phyloP scores from a whole-genome alignment of 2,329 filamentous ascomycete genomes.

The Cladobotryum mycophilum region DNA sequence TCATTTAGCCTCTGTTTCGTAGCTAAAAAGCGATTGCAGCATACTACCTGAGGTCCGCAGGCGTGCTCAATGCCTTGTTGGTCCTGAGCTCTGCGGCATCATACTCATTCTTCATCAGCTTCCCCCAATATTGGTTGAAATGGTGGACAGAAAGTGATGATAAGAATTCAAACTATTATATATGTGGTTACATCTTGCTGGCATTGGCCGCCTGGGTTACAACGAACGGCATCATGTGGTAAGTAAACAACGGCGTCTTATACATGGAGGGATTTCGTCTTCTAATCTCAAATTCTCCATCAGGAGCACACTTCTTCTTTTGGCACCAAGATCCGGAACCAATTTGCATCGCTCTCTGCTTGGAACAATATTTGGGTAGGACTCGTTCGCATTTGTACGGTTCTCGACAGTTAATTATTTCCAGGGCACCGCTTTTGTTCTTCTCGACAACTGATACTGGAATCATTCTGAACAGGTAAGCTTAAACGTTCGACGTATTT shows the following conservation, averaged over 20 bases:
- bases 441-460: slow-evolving; percentile 35
- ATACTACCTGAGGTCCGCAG: slow-evolving; percentile 27
- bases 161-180: slow-evolving; percentile 23
- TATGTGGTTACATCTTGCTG: slow-evolving; percentile 30
- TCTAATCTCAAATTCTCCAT: too few species aligned
- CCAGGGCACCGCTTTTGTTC: slow-evolving; percentile 32
- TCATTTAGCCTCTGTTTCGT: too few species aligned
- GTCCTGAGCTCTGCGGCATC: slow-evolving; percentile 19
- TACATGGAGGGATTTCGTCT: too few species aligned
- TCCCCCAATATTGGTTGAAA: slow-evolving; percentile 34
- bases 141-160: slow-evolving; percentile 29
- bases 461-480: slow-evolving; percentile 30
- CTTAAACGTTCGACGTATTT: neutral
- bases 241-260: slow-evolving; percentile 2
- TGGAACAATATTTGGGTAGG: slow-evolving; percentile 8
- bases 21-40: slow-evolving; percentile 10
- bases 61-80: slow-evolving; percentile 20
- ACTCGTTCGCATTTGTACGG: neutral
- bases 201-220: slow-evolving; percentile 26
- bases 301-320: slow-evolving; percentile 26
- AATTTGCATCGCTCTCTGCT: slow-evolving; percentile 16
- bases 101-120: slow-evolving; percentile 29
- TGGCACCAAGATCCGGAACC: slow-evolving; percentile 33
- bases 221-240: slow-evolving; percentile 28
- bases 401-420: neutral